These are phyloP conservation scores for Sarcodon aspratus DNA, from an alignment of 768 basidiomycete genomes.

Conservation along the genomic window DNA sequence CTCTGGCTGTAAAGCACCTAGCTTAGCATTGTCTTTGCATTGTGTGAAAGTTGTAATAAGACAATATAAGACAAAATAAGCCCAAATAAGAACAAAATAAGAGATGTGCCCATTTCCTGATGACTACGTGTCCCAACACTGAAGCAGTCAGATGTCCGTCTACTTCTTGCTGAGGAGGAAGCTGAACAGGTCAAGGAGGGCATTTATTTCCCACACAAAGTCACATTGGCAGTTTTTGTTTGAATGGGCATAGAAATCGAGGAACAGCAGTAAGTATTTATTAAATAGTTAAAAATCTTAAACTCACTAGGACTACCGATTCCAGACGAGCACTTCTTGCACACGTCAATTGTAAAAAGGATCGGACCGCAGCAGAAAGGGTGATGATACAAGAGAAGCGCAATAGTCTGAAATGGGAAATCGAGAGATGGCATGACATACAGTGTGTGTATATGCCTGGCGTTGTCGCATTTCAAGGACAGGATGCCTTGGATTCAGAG, in stretches of 20 bases:
- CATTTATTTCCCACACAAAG: not conserved
- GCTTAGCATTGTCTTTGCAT: no score
- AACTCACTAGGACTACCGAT: not conserved
- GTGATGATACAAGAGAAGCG: not conserved
- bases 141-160: no score
- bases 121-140: no score
- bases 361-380: not conserved
- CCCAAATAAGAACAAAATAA: no score
- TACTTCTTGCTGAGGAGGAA: constrained; percentile 17
- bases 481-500: not conserved
- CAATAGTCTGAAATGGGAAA: not conserved
- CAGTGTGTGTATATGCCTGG: not conserved
- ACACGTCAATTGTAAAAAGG: not conserved
- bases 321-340: not conserved
- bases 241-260: constrained; percentile 21
- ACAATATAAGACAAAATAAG: no score
- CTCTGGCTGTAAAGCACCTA: no score
- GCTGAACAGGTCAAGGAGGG: not conserved
- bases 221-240: constrained; percentile 16
- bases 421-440: not conserved
- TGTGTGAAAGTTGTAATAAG: no score
- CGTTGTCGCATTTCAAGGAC: not conserved
- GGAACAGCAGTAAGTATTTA: constrained; percentile 18
- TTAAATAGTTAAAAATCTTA: not conserved
- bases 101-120: no score